Evolutionary conservation across 352 stramenopile genomes (phyloP).

Genomic region (Globisporangium solare): DNA sequence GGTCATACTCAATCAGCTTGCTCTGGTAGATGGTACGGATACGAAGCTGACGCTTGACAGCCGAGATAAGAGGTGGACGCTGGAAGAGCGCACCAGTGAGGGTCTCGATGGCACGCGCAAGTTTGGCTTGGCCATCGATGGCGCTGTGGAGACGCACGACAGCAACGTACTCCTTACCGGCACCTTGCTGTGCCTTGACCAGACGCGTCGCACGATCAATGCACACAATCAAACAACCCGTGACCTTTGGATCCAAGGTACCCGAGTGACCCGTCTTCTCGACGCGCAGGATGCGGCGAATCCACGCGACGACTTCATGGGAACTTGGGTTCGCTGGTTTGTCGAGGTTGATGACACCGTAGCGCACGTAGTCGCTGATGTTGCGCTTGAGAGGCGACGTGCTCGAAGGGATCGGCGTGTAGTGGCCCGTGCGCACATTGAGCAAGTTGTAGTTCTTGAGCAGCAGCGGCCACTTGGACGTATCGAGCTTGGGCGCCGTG

Average conservation of each 20-base stretch:
- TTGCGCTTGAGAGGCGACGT: constrained; percentile 95
- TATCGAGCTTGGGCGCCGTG: constrained; percentile 91
- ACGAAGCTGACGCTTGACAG: constrained; percentile 99
- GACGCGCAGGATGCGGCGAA: constrained; percentile 99
- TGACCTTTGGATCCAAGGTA: constrained; percentile 99
- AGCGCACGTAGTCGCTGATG: constrained; percentile 97
- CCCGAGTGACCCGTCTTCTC: constrained; percentile 99
- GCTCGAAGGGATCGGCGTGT: constrained; percentile 98
- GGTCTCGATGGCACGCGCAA: constrained; percentile 97
- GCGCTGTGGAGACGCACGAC: constrained; percentile 97
- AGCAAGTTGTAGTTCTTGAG: constrained; percentile 99
- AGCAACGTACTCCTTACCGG: constrained; percentile 99
- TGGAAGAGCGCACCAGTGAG: constrained; percentile 99
- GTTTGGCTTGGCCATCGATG: constrained; percentile 88
- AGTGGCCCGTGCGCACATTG: constrained; percentile 98
- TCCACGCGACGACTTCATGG: constrained; percentile 99
- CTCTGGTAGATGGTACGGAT: constrained; percentile 99
- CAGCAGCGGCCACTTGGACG: constrained; percentile 98
- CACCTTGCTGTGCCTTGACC: constrained; percentile 90
- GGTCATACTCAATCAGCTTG: constrained; percentile 99
- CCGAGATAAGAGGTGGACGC: constrained; percentile 98
- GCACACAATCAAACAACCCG: constrained; percentile 99
- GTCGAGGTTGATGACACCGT: constrained; percentile 99
- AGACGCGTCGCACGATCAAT: constrained; percentile 97
- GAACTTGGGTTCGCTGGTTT: constrained; percentile 99